Evolutionary conservation across 2,329 filamentous ascomycete species (phyloP).

Genomic region (Monosporascus sp.): DNA sequence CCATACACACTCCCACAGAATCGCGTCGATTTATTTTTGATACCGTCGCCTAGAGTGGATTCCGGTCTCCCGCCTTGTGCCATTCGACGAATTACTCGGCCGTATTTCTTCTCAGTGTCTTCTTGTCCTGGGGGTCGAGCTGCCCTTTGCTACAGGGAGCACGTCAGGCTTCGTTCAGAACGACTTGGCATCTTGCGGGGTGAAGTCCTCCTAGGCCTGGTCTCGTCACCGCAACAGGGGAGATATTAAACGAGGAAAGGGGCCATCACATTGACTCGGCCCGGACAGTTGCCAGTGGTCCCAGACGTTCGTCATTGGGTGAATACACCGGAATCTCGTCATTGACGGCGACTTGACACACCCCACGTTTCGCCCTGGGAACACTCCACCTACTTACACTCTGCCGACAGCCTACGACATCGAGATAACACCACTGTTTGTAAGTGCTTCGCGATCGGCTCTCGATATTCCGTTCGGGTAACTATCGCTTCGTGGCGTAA

Average conservation of each 20-base stretch:
- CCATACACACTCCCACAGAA: neutral
- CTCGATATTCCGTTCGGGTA: too few relatives aligned
- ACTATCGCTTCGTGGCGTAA: too few relatives aligned
- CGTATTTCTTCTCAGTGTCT: neutral
- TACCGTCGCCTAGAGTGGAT: too few relatives aligned
- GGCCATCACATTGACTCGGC: slow-evolving; percentile 5
- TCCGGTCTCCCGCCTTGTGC: neutral
- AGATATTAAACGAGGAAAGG: neutral
- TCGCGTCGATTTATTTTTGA: neutral
- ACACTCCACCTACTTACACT: neutral
- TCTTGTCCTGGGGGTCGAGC: neutral
- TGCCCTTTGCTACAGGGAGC: too few relatives aligned
- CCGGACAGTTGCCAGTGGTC: slow-evolving; percentile 3
- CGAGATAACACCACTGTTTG: too few relatives aligned
- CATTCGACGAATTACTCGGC: neutral
- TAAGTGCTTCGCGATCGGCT: too few relatives aligned
- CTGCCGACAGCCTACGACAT: too few relatives aligned
- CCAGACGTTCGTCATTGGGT: slow-evolving; percentile 8
- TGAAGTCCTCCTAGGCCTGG: too few relatives aligned
- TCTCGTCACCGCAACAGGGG: too few relatives aligned
- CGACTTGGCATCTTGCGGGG: neutral
- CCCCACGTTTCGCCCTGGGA: slow-evolving; percentile 15
- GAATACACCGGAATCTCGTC: slow-evolving; percentile 7
- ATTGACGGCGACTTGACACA: slow-evolving; percentile 17
- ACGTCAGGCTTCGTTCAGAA: too few relatives aligned